Base-by-base conservation (phyloP, 169 alveolate genomes). In the Theileria sp. region DNA sequence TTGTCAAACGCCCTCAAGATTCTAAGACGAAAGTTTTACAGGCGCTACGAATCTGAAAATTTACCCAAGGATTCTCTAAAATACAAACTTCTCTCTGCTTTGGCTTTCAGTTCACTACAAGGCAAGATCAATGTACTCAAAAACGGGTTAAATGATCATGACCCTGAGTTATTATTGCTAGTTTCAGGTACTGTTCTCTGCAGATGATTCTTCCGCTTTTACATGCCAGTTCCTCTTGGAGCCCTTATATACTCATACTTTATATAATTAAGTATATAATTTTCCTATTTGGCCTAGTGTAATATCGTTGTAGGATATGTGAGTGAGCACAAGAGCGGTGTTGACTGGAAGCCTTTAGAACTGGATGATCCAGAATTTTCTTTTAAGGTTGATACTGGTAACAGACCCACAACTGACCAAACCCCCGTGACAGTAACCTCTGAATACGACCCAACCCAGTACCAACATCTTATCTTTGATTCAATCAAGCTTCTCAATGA, bases 1-100 rank as follows among this genome's bases (percentile, higher is more conserved):
- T 13, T 74, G 34, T 44, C 72, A 62, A 56, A 70, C 66, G 66
- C 77, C 65, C 77, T 56, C 15, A 70, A 70, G 68, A 70, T 50
- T 26, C 9, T 70, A 0, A 15, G 77, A 32, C 36, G 66, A n/a
- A 70, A 70, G 66, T 56, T 70, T 51, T 32, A 34, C 7, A 23
- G 77, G 3, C 51, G 77, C 30, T 70, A 25, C 44, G 64, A 51
- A 17, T 70, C 66, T 8, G 9, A 70, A 51, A 60, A 62, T 17
- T 13, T 30, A 19, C 19, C 54, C 25, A 19, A 26, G 9, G 75
- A 54, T 30, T n/a, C 25, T 21, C 44, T 74, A 4, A 74, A 74
- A 34, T 74, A 74, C 25, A 62, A 30, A 7, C 34, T 60, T 6
- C 49, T 74, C 49, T 51, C 60, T n/a, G 71, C 64, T 44, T 23